Percentiles rank a stretch among this genome's conserved stretches.
Evolutionary conservation across 2,329 filamentous ascomycete genomes (phyloP).

Genomic region (Trichophyton rubrum): DNA sequence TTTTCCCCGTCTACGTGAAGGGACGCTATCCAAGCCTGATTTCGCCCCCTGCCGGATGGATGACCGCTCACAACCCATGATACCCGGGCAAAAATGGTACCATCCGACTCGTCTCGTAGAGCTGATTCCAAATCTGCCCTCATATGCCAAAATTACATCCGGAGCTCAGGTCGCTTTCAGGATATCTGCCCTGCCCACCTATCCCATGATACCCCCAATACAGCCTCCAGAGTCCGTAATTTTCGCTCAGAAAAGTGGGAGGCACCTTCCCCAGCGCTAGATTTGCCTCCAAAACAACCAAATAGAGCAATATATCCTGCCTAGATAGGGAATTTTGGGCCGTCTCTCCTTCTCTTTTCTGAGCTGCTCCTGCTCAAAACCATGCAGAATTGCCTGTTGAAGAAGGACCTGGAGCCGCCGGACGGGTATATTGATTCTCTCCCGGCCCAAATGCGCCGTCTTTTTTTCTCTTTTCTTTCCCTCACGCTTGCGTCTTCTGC

Average conservation of each 20-base stretch:
- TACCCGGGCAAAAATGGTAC: constrained; percentile 3
- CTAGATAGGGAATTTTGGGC: not conserved
- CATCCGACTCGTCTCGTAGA: constrained; percentile 5
- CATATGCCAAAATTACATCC: constrained; percentile 2
- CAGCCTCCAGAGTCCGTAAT: not conserved
- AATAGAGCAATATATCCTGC: constrained; percentile 4
- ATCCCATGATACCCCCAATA: constrained; percentile 2
- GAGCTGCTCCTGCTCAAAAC: not conserved
- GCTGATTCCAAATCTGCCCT: not conserved
- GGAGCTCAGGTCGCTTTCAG: constrained; percentile 5
- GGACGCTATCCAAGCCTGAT: not conserved
- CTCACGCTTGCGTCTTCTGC: constrained; percentile 6
- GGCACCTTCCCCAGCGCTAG: constrained; percentile 6
- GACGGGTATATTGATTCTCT: not conserved
- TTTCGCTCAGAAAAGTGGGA: constrained; percentile 8
- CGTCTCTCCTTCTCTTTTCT: not conserved
- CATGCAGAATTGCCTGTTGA: constrained; percentile 9
- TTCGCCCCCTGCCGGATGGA: not conserved
- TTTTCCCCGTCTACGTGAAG: not conserved
- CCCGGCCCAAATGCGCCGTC: not conserved
- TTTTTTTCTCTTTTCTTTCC: constrained; percentile 10
- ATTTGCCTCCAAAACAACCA: not conserved
- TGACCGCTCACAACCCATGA: not conserved
- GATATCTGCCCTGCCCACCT: not conserved
- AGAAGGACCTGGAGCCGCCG: not conserved